Evolutionary conservation across 1,284 basidiomycete genomes (phyloP), one percentile per base, ranked within the genome.

Genomic region (Abortiporus biennis): DNA sequence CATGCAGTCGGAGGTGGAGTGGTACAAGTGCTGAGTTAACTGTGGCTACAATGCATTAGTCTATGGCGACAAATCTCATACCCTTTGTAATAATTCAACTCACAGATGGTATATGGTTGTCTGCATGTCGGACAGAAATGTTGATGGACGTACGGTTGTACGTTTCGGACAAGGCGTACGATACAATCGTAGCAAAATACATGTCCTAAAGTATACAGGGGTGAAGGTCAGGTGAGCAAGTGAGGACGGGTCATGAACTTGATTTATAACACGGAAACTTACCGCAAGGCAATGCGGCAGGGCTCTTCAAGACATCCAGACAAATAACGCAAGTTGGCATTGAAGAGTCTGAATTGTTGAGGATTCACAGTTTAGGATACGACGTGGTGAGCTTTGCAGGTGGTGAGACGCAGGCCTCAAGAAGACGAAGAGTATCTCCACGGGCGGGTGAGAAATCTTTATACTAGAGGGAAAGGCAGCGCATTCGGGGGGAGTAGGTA

Each of bases 231-330:
- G 25, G 38, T 40, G 13, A 33, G 13, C 29, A 17, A 21, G 21
- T n/a, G n/a, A n/a, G n/a, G n/a, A n/a, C n/a, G n/a, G n/a, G n/a
- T n/a, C n/a, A n/a, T n/a, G n/a, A n/a, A n/a, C n/a, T n/a, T n/a
- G n/a, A n/a, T n/a, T n/a, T n/a, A n/a, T n/a, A n/a, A n/a, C n/a
- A n/a, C n/a, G 20, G 30, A 16, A 27, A 58, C 68, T 48, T 54
- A 79, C 78, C 78, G 55, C 78, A 80, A 41, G 78, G 76, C 12
- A 80, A 54, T n/a, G 71, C 69, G n/a, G 74, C 71, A 3, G 78
- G 78, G 19, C 62, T 62, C 42, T 69, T 70, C 34, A 72, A 59
- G 9, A 57, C 54, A 42, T 76, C 73, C 25, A 72, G 62, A 56
- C 78, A 81, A 54, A 80, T 74, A 42, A 66, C 63, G 52, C 78